Base-by-base conservation (phyloP, 2,329 filamentous ascomycete species). In the Ophiostoma quercus region DNA sequence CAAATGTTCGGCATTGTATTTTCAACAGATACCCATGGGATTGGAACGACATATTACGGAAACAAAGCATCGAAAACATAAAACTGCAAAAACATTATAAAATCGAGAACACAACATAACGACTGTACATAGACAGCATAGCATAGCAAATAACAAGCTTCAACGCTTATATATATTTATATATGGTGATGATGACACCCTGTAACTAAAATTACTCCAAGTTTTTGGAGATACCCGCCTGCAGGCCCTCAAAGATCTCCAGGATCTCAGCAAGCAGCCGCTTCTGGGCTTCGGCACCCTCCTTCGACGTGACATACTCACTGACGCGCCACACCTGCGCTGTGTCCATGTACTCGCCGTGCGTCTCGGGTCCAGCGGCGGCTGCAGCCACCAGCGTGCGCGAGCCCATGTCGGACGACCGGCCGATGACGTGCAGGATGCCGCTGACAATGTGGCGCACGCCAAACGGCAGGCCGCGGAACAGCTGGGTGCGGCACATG, bases 231-330 rank as follows among this genome's bases (percentile, higher is more conserved):
- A 82, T 74, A 0, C 79, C 80, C 0, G 80, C 79, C 71, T 82
- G 77, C 41, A 84, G 77, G 2, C 68, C 76, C 67, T 84, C 81
- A 39, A 85, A 69, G 25, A 81, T 76, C 12, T 73, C 78, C 71
- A 80, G 66, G 73, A 84, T 72, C 76, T 85, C 82, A 19, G 74
- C 76, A 75, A 79, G 84, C 2, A 82, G 74, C 70, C 75, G 79
- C 65, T 75, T 74, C 70, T 80, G 80, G 68, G 76, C 71, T 68
- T 75, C 68, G 51, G 75, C 73, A 0, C 82, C 82, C 43, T 81
- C 77, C 5, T 78, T 75, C 5, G 81, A 79, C 68, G 75, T 69
- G 2, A 80, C 79, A 72, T 76, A 79, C 0, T 69, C 47, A 66
- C 77, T 79, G 1, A 75, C 75, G n/a, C 73, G 71, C 11, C 68